Evolutionary conservation across 2,329 filamentous ascomycete species (phyloP), one percentile per base, ranked within the genome.

Genomic region (Scopulariopsis brevicaulis): DNA sequence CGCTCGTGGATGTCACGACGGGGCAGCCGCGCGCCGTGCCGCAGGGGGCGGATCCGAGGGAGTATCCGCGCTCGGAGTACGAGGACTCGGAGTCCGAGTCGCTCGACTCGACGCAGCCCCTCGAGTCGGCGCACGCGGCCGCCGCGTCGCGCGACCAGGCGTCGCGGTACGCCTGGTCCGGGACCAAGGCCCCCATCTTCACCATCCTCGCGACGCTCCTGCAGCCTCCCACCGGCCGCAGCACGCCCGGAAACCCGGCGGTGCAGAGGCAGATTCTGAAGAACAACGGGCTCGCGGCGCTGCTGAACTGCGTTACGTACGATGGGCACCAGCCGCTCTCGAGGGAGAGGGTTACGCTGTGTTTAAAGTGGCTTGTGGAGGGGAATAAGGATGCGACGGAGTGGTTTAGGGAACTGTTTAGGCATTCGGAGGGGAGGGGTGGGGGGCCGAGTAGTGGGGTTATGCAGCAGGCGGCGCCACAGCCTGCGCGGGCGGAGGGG

Each of bases 241-340:
- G 74, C 60, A 80, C 80, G 22, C 83, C 83, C 0, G 83, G 83
- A 18, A 86, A 86, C 64, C 81, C 86, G 1, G 81, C 84, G 10
- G 92, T 96, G 0, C 93, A 97, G 71, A 84, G 87, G 64, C 93
- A 96, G 69, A 89, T 97, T 61, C 83, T 95, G 52, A 81, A 85
- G 54, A 83, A 93, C 65, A 89, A 90, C 62, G 93, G 93, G 50
- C 88, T 97, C 51, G 89, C 96, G 63, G 86, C 89, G 0, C 80
- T 97, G 22, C 81, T 96, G 18, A 91, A 91, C 66, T 96, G 91
- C 71, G 96, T 91, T 65, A 82, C 85, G 35, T 94, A 94, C 68
- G 93, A 97, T 67, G 90, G 93, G 64, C 85, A 96, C 72, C 96
- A 96, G 67, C 90, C 91, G 0, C 96, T 93, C 68, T 92, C 96